Conservation (phyloP, 768 basidiomycete genomes). For the Mycena olivaceomarginata region DNA sequence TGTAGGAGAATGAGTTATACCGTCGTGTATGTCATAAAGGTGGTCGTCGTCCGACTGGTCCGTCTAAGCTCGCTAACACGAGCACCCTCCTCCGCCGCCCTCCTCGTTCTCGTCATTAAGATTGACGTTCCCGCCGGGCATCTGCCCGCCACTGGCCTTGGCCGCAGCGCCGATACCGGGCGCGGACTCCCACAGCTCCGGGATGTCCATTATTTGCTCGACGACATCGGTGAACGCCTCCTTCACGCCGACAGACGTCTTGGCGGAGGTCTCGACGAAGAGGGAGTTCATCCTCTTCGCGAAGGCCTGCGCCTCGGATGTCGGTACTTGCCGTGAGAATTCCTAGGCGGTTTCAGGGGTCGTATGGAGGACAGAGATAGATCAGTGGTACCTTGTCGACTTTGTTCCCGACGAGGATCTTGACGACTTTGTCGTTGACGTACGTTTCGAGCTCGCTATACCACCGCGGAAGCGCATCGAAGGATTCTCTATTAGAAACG, state of each 20-base stretch:
- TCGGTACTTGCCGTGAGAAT: constrained; percentile 91
- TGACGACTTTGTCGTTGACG: constrained; percentile 88
- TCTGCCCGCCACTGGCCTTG: constrained; percentile 32
- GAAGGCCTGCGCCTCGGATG: constrained; percentile 85
- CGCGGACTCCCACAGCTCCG: constrained; percentile 80
- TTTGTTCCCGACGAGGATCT: constrained; percentile 97
- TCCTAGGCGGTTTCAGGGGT: constrained; percentile 69
- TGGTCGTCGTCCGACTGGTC: neutral
- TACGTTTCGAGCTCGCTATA: constrained; percentile 95
- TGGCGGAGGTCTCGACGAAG: constrained; percentile 95
- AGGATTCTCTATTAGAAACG: constrained; percentile 93
- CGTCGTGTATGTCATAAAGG: constrained; percentile 39
- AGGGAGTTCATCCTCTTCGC: constrained; percentile 88
- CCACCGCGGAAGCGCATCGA: constrained; percentile 96
- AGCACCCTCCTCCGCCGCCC: constrained; percentile 38
- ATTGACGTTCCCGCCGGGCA: constrained; percentile 44
- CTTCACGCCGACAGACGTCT: constrained; percentile 89
- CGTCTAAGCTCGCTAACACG: constrained; percentile 29
- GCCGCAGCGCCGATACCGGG: constrained; percentile 29
- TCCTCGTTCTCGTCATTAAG: constrained; percentile 26
- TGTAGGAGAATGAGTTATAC: constrained; percentile 31
- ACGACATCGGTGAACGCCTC: constrained; percentile 87
- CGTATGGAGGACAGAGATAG: too few relatives aligned
- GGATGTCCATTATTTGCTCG: constrained; percentile 87
- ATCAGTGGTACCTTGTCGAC: constrained; percentile 83